These are phyloP conservation scores for Uronychia binucleata DNA, from an alignment of 73 alveolate genomes.

Conservation along the genomic window DNA sequence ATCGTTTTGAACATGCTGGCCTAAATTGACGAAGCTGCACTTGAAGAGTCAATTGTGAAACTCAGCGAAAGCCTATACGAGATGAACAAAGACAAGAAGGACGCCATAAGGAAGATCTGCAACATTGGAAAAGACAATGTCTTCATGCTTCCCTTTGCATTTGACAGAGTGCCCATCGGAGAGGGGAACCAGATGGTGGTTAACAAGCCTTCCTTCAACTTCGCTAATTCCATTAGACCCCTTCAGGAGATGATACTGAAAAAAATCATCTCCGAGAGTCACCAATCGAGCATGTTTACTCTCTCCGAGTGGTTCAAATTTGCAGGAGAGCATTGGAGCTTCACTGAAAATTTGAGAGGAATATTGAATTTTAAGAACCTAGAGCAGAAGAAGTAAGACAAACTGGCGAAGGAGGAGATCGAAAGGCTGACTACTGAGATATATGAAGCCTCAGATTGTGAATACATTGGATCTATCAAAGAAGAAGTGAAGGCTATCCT, in stretches of 20 bases:
- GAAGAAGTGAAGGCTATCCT: too few species aligned
- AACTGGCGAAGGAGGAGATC: neutral
- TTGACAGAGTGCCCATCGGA: conserved; percentile 9
- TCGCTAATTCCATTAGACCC: conserved; percentile 2
- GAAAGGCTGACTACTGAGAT: neutral
- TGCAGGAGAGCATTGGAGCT: conserved; percentile 13
- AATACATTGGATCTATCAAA: neutral
- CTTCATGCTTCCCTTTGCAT: conserved; percentile 30
- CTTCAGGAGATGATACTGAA: conserved; percentile 1
- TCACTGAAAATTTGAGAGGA: neutral
- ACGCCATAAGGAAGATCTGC: neutral
- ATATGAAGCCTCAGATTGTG: neutral
- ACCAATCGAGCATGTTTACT: conserved; percentile 1
- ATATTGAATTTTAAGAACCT: neutral
- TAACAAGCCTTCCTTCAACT: conserved; percentile 12
- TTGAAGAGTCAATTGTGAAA: conserved; percentile 1
- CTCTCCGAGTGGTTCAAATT: conserved; percentile 17
- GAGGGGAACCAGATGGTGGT: neutral
- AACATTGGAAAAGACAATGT: conserved; percentile 16
- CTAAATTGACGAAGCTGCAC: conserved; percentile 7
- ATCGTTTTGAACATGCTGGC: conserved; percentile 32
- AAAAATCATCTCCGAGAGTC: neutral
- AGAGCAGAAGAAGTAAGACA: conserved; percentile 13
- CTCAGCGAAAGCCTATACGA: conserved; percentile 1
- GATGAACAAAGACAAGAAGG: conserved; percentile 1